A percentile compares a stretch with the other conserved stretches of the same genome.
These are phyloP conservation scores for Dendrobium chrysotoxum DNA, from an alignment of 106 monocot genomes.

Conservation along the genomic window DNA sequence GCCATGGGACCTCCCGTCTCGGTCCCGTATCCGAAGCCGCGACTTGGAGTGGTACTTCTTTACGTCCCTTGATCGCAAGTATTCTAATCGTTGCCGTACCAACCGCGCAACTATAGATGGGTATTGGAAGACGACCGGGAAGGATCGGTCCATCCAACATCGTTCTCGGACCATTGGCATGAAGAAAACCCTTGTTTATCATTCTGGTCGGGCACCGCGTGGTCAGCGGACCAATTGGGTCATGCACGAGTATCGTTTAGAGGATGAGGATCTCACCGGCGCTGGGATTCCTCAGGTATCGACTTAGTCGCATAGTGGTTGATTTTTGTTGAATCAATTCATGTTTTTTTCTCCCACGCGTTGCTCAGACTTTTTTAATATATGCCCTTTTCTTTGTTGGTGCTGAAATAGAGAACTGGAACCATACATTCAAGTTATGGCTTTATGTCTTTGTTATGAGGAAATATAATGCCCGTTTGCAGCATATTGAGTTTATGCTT, in stretches of 20 bases:
- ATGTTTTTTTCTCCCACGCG: not conserved
- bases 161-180: conserved; percentile 32
- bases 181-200: conserved; percentile 90
- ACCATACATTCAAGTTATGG: not conserved
- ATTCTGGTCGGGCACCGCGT: conserved; percentile 52
- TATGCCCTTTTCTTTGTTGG: not conserved
- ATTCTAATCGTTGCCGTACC: conserved; percentile 55
- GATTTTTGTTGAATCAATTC: not conserved
- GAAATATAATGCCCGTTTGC: not conserved
- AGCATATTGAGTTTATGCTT: not conserved
- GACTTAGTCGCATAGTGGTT: not conserved
- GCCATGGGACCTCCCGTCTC: conserved; percentile 65
- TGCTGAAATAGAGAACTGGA: not conserved
- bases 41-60: conserved; percentile 91
- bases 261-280: conserved; percentile 26
- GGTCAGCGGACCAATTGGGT: conserved; percentile 84
- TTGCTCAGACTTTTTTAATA: not conserved
- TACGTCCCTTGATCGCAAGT: conserved; percentile 66
- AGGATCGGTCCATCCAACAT: conserved; percentile 49
- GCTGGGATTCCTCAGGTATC: conserved; percentile 19
- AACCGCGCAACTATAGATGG: conserved; percentile 63
- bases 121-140: conserved; percentile 92
- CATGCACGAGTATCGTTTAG: conserved; percentile 91
- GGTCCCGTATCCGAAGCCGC: conserved; percentile 54
- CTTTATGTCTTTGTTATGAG: not conserved